These are phyloP conservation scores for Hymenoscyphus occultus DNA, from an alignment of 2,329 filamentous ascomycete genomes.

Conservation along the genomic window DNA sequence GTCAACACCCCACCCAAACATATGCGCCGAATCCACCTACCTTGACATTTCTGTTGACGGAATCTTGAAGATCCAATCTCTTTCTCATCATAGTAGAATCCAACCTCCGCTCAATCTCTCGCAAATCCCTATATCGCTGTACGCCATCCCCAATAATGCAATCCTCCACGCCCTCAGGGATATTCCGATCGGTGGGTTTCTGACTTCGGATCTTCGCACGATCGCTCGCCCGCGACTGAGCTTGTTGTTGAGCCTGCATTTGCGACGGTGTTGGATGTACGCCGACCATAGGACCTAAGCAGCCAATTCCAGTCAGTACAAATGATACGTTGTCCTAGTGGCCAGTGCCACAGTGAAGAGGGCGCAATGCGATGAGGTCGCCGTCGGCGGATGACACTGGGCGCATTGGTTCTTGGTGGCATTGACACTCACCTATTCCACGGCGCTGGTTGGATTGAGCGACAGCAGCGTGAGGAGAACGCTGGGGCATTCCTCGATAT, in stretches of 20 bases:
- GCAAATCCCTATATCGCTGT: slow-evolving; percentile 75
- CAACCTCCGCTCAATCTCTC: slow-evolving; percentile 81
- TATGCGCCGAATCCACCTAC: slow-evolving; percentile 38
- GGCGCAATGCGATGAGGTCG: background rate
- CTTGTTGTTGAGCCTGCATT: slow-evolving; percentile 49
- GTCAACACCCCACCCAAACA: background rate
- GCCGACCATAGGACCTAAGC: slow-evolving; percentile 35
- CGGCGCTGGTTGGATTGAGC: slow-evolving; percentile 29
- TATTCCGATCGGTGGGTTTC: slow-evolving; percentile 91
- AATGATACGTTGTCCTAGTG: slow-evolving; percentile 6
- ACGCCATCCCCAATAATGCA: slow-evolving; percentile 79
- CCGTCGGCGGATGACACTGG: background rate
- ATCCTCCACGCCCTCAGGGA: slow-evolving; percentile 86
- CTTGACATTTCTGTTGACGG: slow-evolving; percentile 70
- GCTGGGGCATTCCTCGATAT: slow-evolving; percentile 33
- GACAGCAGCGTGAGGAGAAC: slow-evolving; percentile 32
- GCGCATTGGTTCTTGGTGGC: slow-evolving; percentile 9
- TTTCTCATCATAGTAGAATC: slow-evolving; percentile 95
- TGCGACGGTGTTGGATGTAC: slow-evolving; percentile 49
- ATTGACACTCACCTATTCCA: slow-evolving; percentile 36
- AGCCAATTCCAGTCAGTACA: slow-evolving; percentile 9
- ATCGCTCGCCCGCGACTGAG: slow-evolving; percentile 55
- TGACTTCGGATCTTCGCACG: slow-evolving; percentile 75
- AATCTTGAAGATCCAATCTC: slow-evolving; percentile 84
- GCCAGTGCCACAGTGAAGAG: background rate